phyloP scores from a whole-genome alignment of 169 alveolate species.

The Eimeria necatrix region DNA sequence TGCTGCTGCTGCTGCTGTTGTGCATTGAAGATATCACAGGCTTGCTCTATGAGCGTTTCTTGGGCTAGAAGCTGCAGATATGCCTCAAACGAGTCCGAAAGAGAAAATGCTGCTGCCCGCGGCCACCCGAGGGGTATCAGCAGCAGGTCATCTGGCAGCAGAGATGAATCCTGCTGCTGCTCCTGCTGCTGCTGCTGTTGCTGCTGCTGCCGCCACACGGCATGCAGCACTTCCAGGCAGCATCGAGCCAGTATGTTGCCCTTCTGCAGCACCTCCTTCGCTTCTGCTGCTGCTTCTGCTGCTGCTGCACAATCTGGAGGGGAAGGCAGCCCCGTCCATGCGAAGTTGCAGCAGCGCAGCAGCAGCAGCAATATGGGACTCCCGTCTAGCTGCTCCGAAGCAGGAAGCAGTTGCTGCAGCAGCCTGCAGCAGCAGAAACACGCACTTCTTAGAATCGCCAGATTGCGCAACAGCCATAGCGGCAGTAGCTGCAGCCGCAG shows the following conservation, averaged over 20 bases:
- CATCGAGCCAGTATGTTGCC: conserved; percentile 60
- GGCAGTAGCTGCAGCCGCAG: conserved; percentile 14
- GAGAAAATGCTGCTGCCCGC: not conserved
- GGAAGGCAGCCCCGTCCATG: conserved; percentile 40
- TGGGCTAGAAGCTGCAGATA: conserved; percentile 36
- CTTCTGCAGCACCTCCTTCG: conserved; percentile 53
- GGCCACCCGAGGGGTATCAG: not conserved
- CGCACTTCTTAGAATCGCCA: too few relatives aligned
- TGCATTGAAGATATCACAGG: conserved; percentile 43
- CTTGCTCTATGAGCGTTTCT: conserved; percentile 33
- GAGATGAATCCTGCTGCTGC: conserved; percentile 12
- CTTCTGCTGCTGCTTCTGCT: conserved; percentile 48
- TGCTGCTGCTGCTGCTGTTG: conserved; percentile 57
- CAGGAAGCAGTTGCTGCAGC: conserved; percentile 46
- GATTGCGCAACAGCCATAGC: conserved; percentile 32
- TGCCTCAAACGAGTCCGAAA: not conserved
- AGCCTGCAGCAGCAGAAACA: conserved; percentile 52
- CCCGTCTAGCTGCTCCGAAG: not conserved
- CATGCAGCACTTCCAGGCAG: conserved; percentile 73
- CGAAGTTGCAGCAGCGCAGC: conserved; percentile 70
- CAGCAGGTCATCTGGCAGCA: not conserved
- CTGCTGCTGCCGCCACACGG: conserved; percentile 44
- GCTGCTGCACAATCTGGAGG: conserved; percentile 27
- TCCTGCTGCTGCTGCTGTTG: conserved; percentile 59
- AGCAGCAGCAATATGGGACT: conserved; percentile 62